Percentiles rank a stretch among this genome's conserved stretches.
phyloP scores from a whole-genome alignment of 2,329 filamentous ascomycete species.

The Phialophora chinensis region DNA sequence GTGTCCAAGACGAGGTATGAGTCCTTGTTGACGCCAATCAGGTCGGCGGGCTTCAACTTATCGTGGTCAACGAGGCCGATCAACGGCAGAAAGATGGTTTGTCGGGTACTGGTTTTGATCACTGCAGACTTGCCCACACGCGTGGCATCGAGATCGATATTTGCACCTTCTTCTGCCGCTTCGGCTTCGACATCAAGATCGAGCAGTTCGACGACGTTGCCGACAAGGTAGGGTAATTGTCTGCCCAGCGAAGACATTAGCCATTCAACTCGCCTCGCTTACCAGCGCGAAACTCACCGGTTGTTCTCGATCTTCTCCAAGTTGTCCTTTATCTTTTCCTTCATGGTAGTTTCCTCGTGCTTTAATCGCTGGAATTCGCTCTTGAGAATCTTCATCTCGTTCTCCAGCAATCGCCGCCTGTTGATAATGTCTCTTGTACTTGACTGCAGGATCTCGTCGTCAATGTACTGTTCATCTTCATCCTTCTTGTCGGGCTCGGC shows the following conservation, averaged over 20 bases:
- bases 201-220: constrained; percentile 95
- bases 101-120: constrained; percentile 97
- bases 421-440: constrained; percentile 95
- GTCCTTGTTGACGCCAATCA: constrained; percentile 99
- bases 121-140: constrained; percentile 97
- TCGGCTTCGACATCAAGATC: constrained; percentile 96
- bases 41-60: constrained; percentile 89
- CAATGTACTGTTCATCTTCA: constrained; percentile 79
- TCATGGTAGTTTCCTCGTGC: constrained; percentile 95
- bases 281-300: constrained; percentile 63
- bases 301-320: constrained; percentile 99
- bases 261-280: neutral
- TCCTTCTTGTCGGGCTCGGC: constrained; percentile 67
- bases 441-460: constrained; percentile 89
- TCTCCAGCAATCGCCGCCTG: constrained; percentile 88
- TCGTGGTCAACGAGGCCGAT: constrained; percentile 97
- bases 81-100: constrained; percentile 97
- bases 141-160: constrained; percentile 96
- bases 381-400: constrained; percentile 98
- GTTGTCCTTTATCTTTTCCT: constrained; percentile 99
- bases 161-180: constrained; percentile 95
- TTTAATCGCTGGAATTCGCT: constrained; percentile 92
- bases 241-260: constrained; percentile 54
- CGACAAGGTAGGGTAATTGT: constrained; percentile 96
- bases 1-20: constrained; percentile 97